These are phyloP conservation scores for Phalaenopsis equestris DNA, from an alignment of 106 monocot genomes.

Conservation along the genomic window DNA sequence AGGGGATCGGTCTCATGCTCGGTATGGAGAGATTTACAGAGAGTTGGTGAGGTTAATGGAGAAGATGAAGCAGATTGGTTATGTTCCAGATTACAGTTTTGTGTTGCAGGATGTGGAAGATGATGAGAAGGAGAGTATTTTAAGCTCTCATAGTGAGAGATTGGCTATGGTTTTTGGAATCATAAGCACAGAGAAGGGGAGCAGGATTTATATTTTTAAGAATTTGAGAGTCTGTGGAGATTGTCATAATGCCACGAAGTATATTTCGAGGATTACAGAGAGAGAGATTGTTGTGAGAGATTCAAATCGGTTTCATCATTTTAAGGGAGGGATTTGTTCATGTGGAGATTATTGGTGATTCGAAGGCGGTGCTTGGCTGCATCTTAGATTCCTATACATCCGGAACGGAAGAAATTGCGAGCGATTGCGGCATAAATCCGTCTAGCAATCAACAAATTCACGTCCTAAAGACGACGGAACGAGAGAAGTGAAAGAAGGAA, in stretches of 20 bases:
- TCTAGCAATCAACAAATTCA: too few relatives aligned
- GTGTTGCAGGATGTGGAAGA: slow-evolving; percentile 83
- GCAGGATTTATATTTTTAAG: slow-evolving; percentile 52
- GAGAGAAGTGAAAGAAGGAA: too few relatives aligned
- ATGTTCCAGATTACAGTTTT: slow-evolving; percentile 68
- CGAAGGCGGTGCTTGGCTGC: not conserved
- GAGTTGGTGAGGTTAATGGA: slow-evolving; percentile 31
- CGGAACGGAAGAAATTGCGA: too few relatives aligned
- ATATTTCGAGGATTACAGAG: slow-evolving; percentile 58
- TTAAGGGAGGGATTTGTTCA: slow-evolving; percentile 58
- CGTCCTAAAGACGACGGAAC: too few relatives aligned
- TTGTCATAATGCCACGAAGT: slow-evolving; percentile 78
- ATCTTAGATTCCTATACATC: too few relatives aligned
- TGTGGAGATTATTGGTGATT: slow-evolving; percentile 75
- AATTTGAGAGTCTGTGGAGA: slow-evolving; percentile 74
- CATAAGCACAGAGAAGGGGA: slow-evolving; percentile 34
- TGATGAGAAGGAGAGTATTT: slow-evolving; percentile 68
- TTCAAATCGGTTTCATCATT: slow-evolving; percentile 77
- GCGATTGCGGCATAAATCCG: too few relatives aligned
- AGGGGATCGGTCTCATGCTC: slow-evolving; percentile 54
- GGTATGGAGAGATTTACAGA: slow-evolving; percentile 38
- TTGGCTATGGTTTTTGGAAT: slow-evolving; percentile 70
- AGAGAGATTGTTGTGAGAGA: slow-evolving; percentile 78
- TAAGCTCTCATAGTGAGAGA: slow-evolving; percentile 67
- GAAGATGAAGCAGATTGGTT: slow-evolving; percentile 64